Evolutionary conservation across 305 asterid species (phyloP), one percentile per base, ranked within the genome.

Genomic region (Andrographis paniculata): DNA sequence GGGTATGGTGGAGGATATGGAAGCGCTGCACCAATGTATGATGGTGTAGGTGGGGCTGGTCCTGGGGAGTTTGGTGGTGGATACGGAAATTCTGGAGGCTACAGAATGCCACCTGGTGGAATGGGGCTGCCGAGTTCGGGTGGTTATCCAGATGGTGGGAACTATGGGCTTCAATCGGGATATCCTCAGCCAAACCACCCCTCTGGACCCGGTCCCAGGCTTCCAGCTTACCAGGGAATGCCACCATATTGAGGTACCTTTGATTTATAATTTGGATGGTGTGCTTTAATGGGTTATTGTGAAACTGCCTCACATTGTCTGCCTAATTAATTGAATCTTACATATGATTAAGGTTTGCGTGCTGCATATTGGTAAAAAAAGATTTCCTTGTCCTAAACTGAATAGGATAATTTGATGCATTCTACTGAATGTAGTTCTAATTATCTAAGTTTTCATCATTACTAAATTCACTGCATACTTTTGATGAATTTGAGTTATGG

Each of bases 161-260:
- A 56, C 63, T 89, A 82, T 59, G 91, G 84, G 24, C 42, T 61
- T 48, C 73, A 58, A 41, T 2, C 76, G 0, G 50, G 62, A 13
- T 84, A 82, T 58, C 31, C 87, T 17, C 94, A 76, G 61, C 68
- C 64, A 8, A 70, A 52, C 53, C 96, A 70, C 60, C 82, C 71
- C 14, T 59, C 68, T 35, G 95, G 74, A 17, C 87, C 86, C 6
- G 95, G 92, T 13, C 81, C 84, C 2, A 74, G 96, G 66, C 73
- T 72, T 64, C 94, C 95, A 2, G 60, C 84, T 58, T 89, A 86
- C 67, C 95, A 73, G 77, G 94, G 94, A 14, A 72, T 75, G 80
- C 96, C 87, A 15, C 94, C 91, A n/a, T 89, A 86, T 54, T 84
- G 81, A 89, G 96, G 98, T 89, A 76, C 74, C 42, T 45, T 15